Percentiles rank a stretch among this genome's conserved stretches.
Evolutionary conservation across 1,139 yeast species (phyloP).

Genomic region (Yamadazyma friedrichii): DNA sequence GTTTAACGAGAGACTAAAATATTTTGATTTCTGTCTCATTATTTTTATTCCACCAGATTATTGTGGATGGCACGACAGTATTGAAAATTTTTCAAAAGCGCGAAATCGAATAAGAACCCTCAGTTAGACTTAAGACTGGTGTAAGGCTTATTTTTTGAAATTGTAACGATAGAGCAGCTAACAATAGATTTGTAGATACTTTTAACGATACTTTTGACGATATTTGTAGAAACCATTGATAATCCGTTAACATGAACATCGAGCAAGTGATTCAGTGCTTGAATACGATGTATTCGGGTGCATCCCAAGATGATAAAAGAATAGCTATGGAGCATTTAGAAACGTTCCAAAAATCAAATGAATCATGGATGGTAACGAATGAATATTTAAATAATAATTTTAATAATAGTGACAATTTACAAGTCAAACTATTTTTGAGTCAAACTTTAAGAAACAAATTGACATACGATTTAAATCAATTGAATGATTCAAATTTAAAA

Average conservation of each 20-base stretch:
- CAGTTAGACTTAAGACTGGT: no score
- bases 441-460: constrained; percentile 86
- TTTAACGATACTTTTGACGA: no score
- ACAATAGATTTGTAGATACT: no score
- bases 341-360: constrained; percentile 74
- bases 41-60: background rate
- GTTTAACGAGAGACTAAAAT: no score
- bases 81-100: background rate
- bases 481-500: constrained; percentile 52
- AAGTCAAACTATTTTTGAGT: constrained; percentile 77
- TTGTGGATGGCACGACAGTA: background rate
- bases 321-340: constrained; percentile 70
- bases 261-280: constrained; percentile 48
- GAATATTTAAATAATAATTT: constrained; percentile 24
- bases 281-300: constrained; percentile 58
- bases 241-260: constrained; percentile 11
- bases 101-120: no score
- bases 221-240: background rate
- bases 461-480: constrained; percentile 79
- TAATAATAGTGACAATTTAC: constrained; percentile 26
- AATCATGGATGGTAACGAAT: constrained; percentile 62
- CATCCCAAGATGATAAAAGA: constrained; percentile 50
- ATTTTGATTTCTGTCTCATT: background rate
- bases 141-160: no score
- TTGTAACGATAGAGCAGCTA: no score